phyloP scores from a whole-genome alignment of 352 stramenopile genomes.

The Phytophthora aleatoria region DNA sequence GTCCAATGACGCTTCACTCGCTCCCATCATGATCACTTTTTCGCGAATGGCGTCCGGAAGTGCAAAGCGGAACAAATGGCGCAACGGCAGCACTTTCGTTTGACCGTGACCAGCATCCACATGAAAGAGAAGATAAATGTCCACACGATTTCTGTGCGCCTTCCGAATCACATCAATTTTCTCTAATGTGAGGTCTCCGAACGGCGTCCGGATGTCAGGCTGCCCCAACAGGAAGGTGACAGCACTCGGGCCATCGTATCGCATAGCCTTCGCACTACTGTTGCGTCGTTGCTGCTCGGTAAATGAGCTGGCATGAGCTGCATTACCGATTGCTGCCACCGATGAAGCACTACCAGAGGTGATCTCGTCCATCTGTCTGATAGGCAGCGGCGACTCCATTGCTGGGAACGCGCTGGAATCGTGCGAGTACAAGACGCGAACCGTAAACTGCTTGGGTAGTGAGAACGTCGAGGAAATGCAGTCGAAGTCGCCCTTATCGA shows the following conservation, averaged over 20 bases:
- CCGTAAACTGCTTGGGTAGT: conserved; percentile 67
- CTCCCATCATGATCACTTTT: conserved; percentile 74
- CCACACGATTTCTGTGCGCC: conserved; percentile 49
- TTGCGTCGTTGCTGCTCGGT: conserved; percentile 24
- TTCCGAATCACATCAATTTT: conserved; percentile 84
- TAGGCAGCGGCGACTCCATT: conserved; percentile 31
- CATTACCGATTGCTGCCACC: conserved; percentile 11
- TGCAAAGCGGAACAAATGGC: conserved; percentile 80
- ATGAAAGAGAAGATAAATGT: conserved; percentile 83
- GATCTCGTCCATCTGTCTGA: conserved; percentile 31
- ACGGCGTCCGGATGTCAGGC: conserved; percentile 67
- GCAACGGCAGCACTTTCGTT: conserved; percentile 64
- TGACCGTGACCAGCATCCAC: conserved; percentile 57
- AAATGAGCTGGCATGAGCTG: conserved; percentile 26
- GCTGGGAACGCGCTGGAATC: conserved; percentile 55
- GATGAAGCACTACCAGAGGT: conserved; percentile 6
- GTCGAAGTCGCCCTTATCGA: conserved; percentile 84
- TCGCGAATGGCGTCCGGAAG: conserved; percentile 63
- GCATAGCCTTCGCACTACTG: conserved; percentile 51
- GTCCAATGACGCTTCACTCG: conserved; percentile 68
- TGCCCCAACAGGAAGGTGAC: conserved; percentile 74
- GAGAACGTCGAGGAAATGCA: conserved; percentile 74
- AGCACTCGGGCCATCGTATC: conserved; percentile 71
- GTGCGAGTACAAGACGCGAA: conserved; percentile 62
- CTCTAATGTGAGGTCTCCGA: conserved; percentile 81